phyloP scores from a whole-genome alignment of 2,329 filamentous ascomycete genomes.

The Epichloe uncinata region DNA sequence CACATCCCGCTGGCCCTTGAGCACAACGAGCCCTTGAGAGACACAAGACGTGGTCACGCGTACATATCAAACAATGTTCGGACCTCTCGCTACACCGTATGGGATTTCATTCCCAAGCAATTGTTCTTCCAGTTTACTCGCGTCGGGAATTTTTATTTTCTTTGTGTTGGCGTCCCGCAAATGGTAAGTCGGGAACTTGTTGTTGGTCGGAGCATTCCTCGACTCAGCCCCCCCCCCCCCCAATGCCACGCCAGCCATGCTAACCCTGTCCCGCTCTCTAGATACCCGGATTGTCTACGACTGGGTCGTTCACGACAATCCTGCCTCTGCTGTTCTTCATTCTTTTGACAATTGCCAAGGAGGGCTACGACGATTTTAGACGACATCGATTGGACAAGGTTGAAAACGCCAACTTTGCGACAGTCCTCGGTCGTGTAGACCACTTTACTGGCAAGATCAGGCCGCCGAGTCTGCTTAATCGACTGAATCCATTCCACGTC shows the following conservation, averaged over 20 bases:
- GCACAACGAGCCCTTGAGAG: constrained; percentile 28
- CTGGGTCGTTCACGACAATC: constrained; percentile 62
- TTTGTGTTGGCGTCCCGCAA: constrained; percentile 72
- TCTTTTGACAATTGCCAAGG: constrained; percentile 66
- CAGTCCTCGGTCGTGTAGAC: constrained; percentile 28
- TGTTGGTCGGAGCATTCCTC: too few species aligned
- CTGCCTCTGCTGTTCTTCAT: constrained; percentile 66
- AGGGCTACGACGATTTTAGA: constrained; percentile 76
- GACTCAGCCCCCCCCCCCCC: neutral
- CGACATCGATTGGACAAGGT: constrained; percentile 69
- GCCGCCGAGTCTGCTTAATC: constrained; percentile 11
- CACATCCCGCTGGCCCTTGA: constrained; percentile 30
- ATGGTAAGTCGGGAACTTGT: constrained; percentile 28
- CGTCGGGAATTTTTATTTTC: constrained; percentile 76
- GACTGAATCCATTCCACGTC: constrained; percentile 21
- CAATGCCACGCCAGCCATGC: neutral
- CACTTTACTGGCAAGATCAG: constrained; percentile 17
- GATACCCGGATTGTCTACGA: constrained; percentile 61
- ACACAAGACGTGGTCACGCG: constrained; percentile 34
- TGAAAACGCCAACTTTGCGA: constrained; percentile 51
- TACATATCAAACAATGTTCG: constrained; percentile 55
- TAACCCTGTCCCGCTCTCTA: constrained; percentile 4
- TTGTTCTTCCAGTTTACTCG: constrained; percentile 77
- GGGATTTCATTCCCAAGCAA: constrained; percentile 77
- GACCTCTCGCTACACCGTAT: constrained; percentile 70